These are phyloP conservation scores for Dendrobium officinale DNA, from an alignment of 106 monocot species.

Conservation along the genomic window DNA sequence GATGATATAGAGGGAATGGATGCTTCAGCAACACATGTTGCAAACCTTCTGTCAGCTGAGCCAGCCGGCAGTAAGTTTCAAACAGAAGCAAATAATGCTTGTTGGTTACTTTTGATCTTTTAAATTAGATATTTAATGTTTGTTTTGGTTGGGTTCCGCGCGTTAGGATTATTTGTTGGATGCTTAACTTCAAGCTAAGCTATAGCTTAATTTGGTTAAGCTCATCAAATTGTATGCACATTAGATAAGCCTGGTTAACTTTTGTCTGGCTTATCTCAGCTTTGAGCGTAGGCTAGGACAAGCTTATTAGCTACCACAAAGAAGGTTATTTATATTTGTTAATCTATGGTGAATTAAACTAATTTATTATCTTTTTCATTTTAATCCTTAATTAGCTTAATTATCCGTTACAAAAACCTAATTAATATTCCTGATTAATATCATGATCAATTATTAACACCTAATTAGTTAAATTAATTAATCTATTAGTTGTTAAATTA, in stretches of 20 bases:
- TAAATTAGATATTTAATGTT: background rate
- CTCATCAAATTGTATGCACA: background rate
- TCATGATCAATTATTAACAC: background rate
- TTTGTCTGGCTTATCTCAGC: background rate
- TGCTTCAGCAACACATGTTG: conserved; percentile 82
- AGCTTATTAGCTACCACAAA: background rate
- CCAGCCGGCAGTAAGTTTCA: conserved; percentile 65
- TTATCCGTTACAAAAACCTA: no score
- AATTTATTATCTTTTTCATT: no score
- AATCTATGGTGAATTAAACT: no score
- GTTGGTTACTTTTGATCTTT: background rate
- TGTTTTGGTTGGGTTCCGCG: background rate
- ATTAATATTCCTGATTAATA: background rate
- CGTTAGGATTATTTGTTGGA: background rate
- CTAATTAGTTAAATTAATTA: background rate
- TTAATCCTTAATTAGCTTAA: background rate
- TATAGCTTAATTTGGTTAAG: background rate
- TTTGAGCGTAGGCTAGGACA: background rate
- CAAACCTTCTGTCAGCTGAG: conserved; percentile 79
- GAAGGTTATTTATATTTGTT: background rate
- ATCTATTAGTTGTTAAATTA: background rate
- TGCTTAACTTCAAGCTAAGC: background rate
- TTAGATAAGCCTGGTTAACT: background rate
- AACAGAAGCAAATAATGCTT: background rate
- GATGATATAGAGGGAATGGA: conserved; percentile 86